Conservation (phyloP, 169 alveolate genomes). For the Plasmodium gallinaceum region DNA sequence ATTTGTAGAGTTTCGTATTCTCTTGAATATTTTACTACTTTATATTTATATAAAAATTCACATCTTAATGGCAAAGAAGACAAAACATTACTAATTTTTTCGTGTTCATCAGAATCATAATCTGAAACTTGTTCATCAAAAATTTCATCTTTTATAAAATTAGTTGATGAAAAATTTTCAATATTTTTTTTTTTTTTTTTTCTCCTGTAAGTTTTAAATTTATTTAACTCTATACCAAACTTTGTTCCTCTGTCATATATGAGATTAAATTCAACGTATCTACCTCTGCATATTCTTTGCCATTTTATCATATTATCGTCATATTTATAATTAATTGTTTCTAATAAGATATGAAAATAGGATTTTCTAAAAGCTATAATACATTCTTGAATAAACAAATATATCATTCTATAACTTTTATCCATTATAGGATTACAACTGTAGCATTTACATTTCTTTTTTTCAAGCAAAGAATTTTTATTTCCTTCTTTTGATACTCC, state of each 20-base stretch:
- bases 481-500: slow-evolving; percentile 7
- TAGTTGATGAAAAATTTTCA: slow-evolving; percentile 28
- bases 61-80: slow-evolving; percentile 63
- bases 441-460: slow-evolving; percentile 40
- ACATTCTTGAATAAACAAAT: slow-evolving; percentile 70
- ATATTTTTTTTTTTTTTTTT: slow-evolving; percentile 26
- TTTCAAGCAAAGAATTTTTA: background rate
- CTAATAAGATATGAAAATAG: slow-evolving; percentile 85
- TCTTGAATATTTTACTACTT: slow-evolving; percentile 50
- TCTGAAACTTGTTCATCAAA: slow-evolving; percentile 70
- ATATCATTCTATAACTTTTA: slow-evolving; percentile 59
- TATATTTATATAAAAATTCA: slow-evolving; percentile 57
- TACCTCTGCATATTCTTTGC: slow-evolving; percentile 91
- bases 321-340: slow-evolving; percentile 81
- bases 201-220: slow-evolving; percentile 58
- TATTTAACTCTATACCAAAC: slow-evolving; percentile 86
- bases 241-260: slow-evolving; percentile 91
- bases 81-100: slow-evolving; percentile 66
- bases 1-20: slow-evolving; percentile 67
- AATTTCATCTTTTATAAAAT: slow-evolving; percentile 61
- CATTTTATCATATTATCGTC: slow-evolving; percentile 87
- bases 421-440: slow-evolving; percentile 73
- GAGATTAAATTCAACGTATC: slow-evolving; percentile 91
- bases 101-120: slow-evolving; percentile 74
- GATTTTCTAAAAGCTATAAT: slow-evolving; percentile 65